Conservation (phyloP, 345 rosid genomes). For the Excoecaria agallocha region DNA sequence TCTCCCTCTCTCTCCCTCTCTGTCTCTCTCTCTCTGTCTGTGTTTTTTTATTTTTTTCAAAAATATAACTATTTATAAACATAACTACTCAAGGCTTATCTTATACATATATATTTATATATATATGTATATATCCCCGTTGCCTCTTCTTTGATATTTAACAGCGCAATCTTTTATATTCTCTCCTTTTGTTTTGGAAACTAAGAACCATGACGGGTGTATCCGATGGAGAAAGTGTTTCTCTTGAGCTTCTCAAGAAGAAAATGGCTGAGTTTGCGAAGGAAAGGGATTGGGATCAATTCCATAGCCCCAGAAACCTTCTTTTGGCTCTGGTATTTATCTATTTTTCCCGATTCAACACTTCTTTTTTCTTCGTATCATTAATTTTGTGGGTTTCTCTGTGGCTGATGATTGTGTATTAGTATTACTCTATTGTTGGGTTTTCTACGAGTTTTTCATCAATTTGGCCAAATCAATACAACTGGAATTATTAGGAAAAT, state of each 20-base stretch:
- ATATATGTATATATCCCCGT: too few relatives aligned
- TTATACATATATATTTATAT: background rate
- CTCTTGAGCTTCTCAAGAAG: conserved; percentile 59
- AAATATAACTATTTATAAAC: too few relatives aligned
- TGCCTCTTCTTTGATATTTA: too few relatives aligned
- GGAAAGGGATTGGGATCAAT: conserved; percentile 86
- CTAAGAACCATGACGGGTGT: conserved; percentile 9
- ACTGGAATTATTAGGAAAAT: conserved; percentile 7
- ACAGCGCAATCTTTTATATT: background rate
- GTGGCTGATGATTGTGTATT: background rate
- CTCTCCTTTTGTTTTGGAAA: background rate
- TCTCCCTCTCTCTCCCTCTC: background rate
- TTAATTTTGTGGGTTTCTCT: background rate
- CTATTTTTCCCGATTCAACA: background rate
- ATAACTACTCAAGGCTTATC: background rate
- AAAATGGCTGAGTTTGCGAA: conserved; percentile 78
- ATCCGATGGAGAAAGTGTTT: conserved; percentile 42
- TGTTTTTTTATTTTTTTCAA: background rate
- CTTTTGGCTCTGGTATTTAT: conserved; percentile 70
- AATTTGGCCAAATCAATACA: conserved; percentile 21
- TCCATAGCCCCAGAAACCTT: conserved; percentile 89
- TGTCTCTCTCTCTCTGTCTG: too few relatives aligned
- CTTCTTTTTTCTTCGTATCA: background rate
- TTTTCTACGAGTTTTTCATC: background rate
- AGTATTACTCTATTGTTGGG: background rate